A percentile compares a stretch with the other conserved stretches of the same genome.
phyloP scores from a whole-genome alignment of 192 early-diverging fungal genomes.

The Dispira simplex region DNA sequence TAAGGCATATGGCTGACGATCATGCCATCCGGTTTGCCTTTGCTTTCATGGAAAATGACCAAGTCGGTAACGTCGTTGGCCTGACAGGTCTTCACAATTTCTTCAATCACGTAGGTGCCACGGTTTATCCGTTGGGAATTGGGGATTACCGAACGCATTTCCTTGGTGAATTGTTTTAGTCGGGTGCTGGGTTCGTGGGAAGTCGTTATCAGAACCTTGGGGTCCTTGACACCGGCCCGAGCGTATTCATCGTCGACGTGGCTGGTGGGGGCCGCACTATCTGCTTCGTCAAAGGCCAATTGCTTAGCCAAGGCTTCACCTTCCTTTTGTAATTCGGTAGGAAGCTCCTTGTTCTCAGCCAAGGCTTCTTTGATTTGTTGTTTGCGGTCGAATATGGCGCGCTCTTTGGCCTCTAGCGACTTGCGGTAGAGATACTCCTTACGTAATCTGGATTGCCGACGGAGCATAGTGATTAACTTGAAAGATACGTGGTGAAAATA shows the following conservation, averaged over 20 bases:
- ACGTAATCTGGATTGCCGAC: conserved; percentile 73
- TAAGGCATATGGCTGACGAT: conserved; percentile 92
- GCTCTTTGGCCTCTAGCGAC: conserved; percentile 85
- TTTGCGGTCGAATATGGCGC: conserved; percentile 83
- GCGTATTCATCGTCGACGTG: conserved; percentile 98
- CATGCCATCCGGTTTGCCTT: conserved; percentile 94
- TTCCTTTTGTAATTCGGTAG: conserved; percentile 72
- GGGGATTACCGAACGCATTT: conserved; percentile 89
- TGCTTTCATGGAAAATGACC: conserved; percentile 88
- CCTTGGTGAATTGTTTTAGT: conserved; percentile 92
- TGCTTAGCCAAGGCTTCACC: conserved; percentile 57
- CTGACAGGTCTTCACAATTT: conserved; percentile 91
- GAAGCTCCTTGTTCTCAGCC: conserved; percentile 73
- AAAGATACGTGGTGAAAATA: background rate
- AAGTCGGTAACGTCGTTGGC: conserved; percentile 90
- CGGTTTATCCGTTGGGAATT: conserved; percentile 97
- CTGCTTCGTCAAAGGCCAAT: conserved; percentile 78
- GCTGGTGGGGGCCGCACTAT: conserved; percentile 37
- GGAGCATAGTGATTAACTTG: conserved; percentile 31
- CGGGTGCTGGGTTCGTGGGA: conserved; percentile 86
- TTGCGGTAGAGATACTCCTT: conserved; percentile 96
- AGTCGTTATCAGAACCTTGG: conserved; percentile 94
- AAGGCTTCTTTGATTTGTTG: conserved; percentile 87
- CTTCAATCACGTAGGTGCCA: conserved; percentile 88
- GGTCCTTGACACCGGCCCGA: conserved; percentile 79